Base-by-base conservation (phyloP, 208 protist species). In the Leishmania tropica region DNA sequence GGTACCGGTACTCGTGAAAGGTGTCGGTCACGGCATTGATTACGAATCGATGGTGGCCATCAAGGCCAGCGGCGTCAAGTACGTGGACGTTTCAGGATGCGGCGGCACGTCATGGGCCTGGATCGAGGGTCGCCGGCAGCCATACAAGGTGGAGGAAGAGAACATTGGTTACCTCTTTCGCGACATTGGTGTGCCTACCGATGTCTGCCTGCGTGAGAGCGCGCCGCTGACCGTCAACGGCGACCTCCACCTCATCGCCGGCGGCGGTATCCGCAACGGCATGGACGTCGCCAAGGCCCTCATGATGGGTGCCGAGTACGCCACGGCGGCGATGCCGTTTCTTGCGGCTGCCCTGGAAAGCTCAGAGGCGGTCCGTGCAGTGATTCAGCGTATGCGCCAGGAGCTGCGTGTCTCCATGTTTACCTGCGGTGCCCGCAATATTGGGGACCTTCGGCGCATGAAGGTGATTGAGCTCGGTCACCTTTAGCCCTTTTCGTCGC, bases 51-150 rank as follows among this genome's bases (percentile, higher is more conserved):
- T 92, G 64, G 88, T 88, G 67, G 81, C 81, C 15, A 86, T 98
- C 58, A 89, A 94, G 75, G 80, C 89, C 56, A 86, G 90, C 51
- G 96, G 96, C 24, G 88, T 98, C n/a, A 90, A 92, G 76, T 96
- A 93, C 81, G 88, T 98, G 56, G 96, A 98, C 79, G 89, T 98
- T 24, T 96, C 96, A 2, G 96, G 96, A 60, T 95, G 89, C 83
- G 96, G 96, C 35, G 96, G 96, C n/a, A 97, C 94, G 28, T 97
- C 93, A 54, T 98, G 96, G 96, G 93, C 96, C 24, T 98, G 96
- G 94, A 98, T 98, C 78, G 96, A 98, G 76, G 96, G 96, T 31
- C 87, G 90, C 70, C 92, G 96, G 24, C 94, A 95, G 65, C 77
- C 78, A 31, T 90, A 91, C 83, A 72, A 80, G 13, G 76, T 80